These are phyloP conservation scores for Parastagonospora nodorum DNA, from an alignment of 2,329 filamentous ascomycete species.

Conservation along the genomic window DNA sequence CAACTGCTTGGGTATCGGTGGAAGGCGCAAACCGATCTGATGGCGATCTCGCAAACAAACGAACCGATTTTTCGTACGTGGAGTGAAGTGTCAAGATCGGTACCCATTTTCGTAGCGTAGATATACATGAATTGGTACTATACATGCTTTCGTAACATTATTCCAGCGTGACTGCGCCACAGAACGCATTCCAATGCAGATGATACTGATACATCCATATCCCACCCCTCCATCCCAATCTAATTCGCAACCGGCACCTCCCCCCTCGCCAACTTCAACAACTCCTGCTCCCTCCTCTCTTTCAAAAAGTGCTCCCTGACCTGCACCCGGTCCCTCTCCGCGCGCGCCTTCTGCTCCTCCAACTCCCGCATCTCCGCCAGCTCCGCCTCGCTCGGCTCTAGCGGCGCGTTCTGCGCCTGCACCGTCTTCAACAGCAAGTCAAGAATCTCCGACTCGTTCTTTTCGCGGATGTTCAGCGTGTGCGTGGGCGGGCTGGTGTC, in stretches of 20 bases:
- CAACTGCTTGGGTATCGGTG: too few species aligned
- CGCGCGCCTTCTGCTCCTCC: constrained; percentile 58
- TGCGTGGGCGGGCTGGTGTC: constrained; percentile 46
- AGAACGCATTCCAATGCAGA: too few species aligned
- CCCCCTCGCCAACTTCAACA: constrained; percentile 61
- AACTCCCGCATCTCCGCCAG: constrained; percentile 62
- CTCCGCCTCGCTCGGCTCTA: constrained; percentile 66
- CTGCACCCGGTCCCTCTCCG: constrained; percentile 60
- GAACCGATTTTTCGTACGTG: too few species aligned
- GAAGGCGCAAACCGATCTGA: too few species aligned
- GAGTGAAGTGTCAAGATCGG: too few species aligned
- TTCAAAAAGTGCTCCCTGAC: constrained; percentile 60
- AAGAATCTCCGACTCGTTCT: constrained; percentile 66
- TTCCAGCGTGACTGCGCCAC: too few species aligned
- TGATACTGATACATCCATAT: not conserved
- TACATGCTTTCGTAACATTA: too few species aligned
- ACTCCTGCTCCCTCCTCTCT: constrained; percentile 65
- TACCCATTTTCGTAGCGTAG: too few species aligned
- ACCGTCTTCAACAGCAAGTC: constrained; percentile 66
- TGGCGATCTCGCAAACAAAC: too few species aligned
- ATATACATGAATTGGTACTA: too few species aligned
- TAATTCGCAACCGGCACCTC: constrained; percentile 9
- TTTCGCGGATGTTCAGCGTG: constrained; percentile 64
- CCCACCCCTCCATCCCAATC: not conserved
- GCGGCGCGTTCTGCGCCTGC: constrained; percentile 54